Base-by-base conservation (phyloP, 2,329 filamentous ascomycete species). In the Fusarium lyarnte region DNA sequence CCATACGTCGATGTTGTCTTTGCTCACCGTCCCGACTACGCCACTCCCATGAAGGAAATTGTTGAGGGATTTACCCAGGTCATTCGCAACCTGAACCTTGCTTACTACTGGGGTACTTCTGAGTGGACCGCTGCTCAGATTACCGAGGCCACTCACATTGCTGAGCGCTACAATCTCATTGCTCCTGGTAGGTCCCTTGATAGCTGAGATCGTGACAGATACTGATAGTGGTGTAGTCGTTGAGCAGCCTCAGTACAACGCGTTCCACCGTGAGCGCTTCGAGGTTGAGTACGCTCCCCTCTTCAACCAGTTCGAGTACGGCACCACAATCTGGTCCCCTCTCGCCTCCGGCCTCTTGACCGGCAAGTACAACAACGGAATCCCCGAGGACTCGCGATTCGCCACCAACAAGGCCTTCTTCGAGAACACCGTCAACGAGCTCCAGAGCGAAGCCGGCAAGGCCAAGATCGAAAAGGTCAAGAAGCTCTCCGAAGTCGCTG, bases 91-190 rank as follows among this genome's bases (percentile, higher is more conserved):
- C 49, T 77, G 21, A 77, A 77, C 66, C 73, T 77, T 47, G 75
- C 75, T 29, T 77, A 77, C 64, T 77, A 77, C 75, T 77, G 75
- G 75, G 91, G 90, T 42, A 93, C 91, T 1, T 91, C 88, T 2
- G 90, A 92, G 81, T 93, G 90, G 91, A 86, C 84, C 70, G 90
- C 91, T 45, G 85, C 88, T 66, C 90, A 92, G 82, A 92, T 93
- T 74, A 86, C 86, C 13, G 85, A 89, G 68, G 91, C 90, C 1
- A 78, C 63, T 79, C 68, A 75, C 31, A 88, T 83, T 65, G 89
- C 91, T 25, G 87, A 90, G 73, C 84, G 85, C 72, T 84, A 91
- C 17, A 85, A 86, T n/a, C 83, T 92, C 36, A 87, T 92, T 60
- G 88, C 86, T 1, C 91, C 91, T 4, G 66, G 66, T 69, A 63